Evolutionary conservation across 768 basidiomycete species (phyloP).

Genomic region (Strobilomyces dryophilus): DNA sequence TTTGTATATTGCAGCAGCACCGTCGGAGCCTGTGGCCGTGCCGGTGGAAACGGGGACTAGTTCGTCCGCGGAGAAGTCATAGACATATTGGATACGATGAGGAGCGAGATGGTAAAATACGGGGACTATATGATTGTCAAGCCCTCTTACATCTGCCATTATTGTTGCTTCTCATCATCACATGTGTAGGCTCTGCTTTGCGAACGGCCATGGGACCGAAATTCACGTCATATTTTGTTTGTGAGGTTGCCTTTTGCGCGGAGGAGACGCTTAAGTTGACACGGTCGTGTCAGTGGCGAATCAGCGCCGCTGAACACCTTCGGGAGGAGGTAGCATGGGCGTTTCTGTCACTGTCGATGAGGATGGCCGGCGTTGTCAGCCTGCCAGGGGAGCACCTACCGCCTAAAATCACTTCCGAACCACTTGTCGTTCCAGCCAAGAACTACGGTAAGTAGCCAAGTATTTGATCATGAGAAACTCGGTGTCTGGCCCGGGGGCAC

Average conservation of each 20-base stretch:
- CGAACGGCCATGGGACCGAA: not conserved
- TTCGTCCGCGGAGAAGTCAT: constrained; percentile 17
- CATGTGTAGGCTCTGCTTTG: constrained; percentile 14
- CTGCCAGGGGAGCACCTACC: too few relatives aligned
- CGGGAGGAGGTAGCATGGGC: not conserved
- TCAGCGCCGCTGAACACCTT: constrained; percentile 9
- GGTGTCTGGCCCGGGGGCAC: too few relatives aligned
- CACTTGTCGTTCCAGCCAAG: too few relatives aligned
- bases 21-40: constrained; percentile 20
- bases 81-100: constrained; percentile 3
- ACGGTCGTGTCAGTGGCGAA: not conserved
- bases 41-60: constrained; percentile 12
- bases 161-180: constrained; percentile 15
- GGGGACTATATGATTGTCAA: not conserved
- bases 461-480: too few relatives aligned
- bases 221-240: constrained; percentile 1
- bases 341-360: not conserved
- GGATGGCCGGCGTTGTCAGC: not conserved
- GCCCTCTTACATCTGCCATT: not conserved
- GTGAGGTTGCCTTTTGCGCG: not conserved
- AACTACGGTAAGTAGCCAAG: too few relatives aligned
- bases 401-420: too few relatives aligned
- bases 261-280: not conserved
- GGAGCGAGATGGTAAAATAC: constrained; percentile 3
- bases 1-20: constrained; percentile 6